Conservation (phyloP, 2,329 filamentous ascomycete genomes). For the Blastomyces emzantsi region DNA sequence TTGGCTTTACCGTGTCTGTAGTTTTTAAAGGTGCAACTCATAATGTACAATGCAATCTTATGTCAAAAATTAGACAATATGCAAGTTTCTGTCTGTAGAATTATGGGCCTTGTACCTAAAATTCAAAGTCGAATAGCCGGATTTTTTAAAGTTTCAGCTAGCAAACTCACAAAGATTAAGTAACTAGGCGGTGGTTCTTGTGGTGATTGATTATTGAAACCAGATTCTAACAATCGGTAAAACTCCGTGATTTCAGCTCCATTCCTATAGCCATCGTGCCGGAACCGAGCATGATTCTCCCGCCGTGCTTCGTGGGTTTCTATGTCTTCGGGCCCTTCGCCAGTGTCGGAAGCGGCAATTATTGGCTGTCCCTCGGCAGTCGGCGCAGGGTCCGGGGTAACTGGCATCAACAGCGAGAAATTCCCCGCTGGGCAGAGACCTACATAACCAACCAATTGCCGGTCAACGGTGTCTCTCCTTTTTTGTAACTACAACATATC, state of each 20-base stretch:
- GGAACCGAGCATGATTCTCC: not conserved
- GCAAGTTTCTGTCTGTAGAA: not conserved
- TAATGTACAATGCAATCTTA: conserved; percentile 1
- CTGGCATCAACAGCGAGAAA: not conserved
- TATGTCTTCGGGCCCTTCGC: not conserved
- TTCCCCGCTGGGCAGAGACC: not conserved
- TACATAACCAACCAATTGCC: conserved; percentile 2
- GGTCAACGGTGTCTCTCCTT: not conserved
- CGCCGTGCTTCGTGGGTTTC: not conserved
- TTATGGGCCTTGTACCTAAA: not conserved
- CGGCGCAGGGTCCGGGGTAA: not conserved
- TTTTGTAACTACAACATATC: not conserved
- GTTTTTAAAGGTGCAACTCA: not conserved
- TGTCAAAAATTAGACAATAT: not conserved
- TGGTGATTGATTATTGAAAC: not conserved
- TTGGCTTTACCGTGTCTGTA: conserved; percentile 45
- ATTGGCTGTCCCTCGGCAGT: conserved; percentile 5
- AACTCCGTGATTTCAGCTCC: not conserved
- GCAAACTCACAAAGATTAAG: not conserved
- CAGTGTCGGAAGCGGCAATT: not conserved
- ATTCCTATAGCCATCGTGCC: not conserved
- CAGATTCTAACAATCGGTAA: not conserved
- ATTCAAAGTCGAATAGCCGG: not conserved
- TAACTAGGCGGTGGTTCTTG: too few relatives aligned
- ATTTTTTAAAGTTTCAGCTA: not conserved